Evolutionary conservation across 2,329 filamentous ascomycete genomes (phyloP).

Genomic region (Penicillium frequentans): DNA sequence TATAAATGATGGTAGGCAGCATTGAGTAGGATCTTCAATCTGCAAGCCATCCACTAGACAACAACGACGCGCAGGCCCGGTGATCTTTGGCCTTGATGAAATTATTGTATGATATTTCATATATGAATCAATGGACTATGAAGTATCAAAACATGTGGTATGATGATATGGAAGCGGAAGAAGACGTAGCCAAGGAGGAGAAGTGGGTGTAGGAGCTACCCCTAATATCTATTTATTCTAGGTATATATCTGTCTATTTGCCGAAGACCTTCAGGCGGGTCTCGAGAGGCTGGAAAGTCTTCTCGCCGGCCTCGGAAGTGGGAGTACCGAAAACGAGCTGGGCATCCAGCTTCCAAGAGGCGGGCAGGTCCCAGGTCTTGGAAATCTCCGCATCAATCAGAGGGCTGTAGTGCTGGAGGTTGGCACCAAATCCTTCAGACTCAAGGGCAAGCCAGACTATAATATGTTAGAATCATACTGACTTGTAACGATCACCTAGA

Average conservation of each 20-base stretch:
- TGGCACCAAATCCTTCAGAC: slow-evolving; percentile 79
- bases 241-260: slow-evolving; percentile 19
- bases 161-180: no score
- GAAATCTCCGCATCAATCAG: slow-evolving; percentile 72
- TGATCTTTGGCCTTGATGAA: no score
- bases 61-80: no score
- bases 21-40: no score
- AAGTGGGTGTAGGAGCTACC: no score
- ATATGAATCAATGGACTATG: no score
- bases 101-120: no score
- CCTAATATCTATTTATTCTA: not conserved
- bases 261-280: slow-evolving; percentile 37
- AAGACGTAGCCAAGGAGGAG: no score
- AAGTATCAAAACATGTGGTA: no score
- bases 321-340: slow-evolving; percentile 76
- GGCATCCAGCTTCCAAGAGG: slow-evolving; percentile 72
- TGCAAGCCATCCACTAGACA: no score
- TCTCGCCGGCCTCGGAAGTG: slow-evolving; percentile 23
- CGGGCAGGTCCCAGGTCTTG: slow-evolving; percentile 67
- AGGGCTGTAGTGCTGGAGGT: slow-evolving; percentile 91
- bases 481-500: no score
- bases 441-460: slow-evolving; percentile 74
- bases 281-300: slow-evolving; percentile 31
- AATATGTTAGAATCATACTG: slow-evolving; percentile 1
- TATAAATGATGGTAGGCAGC: no score